Evolutionary conservation across 2,329 filamentous ascomycete species (phyloP).

Genomic region (Ascochyta koolunga): DNA sequence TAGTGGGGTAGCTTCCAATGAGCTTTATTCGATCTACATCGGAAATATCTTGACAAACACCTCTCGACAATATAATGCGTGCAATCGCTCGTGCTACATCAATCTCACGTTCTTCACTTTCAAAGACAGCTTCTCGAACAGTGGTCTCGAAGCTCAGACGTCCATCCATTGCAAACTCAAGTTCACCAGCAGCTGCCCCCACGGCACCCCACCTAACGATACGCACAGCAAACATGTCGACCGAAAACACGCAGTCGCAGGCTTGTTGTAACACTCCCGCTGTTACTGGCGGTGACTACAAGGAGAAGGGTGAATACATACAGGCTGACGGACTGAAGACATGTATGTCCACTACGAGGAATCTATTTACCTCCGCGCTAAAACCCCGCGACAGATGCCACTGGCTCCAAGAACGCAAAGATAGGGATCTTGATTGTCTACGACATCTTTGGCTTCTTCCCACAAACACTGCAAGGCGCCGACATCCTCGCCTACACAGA

Average conservation of each 20-base stretch:
- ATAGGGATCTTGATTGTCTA: conserved; percentile 64
- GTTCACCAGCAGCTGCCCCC: conserved; percentile 10
- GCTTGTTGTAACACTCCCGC: conserved; percentile 58
- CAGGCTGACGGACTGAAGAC: conserved; percentile 67
- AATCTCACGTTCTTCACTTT: conserved; percentile 12
- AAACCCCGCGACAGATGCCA: conserved; percentile 53
- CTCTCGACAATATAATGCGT: conserved; percentile 20
- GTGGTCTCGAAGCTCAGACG: neutral
- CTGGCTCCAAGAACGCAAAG: conserved; percentile 61
- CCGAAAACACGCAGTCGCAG: conserved; percentile 45
- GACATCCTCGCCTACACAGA: conserved; percentile 66
- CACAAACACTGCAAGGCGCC: conserved; percentile 67
- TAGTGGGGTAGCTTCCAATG: conserved; percentile 24
- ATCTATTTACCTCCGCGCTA: neutral
- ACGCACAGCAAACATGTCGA: conserved; percentile 39
- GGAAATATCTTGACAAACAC: conserved; percentile 24
- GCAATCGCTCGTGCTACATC: conserved; percentile 18
- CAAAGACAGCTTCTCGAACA: conserved; percentile 4
- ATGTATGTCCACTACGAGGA: conserved; percentile 48
- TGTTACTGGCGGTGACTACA: conserved; percentile 57
- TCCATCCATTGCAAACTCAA: conserved; percentile 5
- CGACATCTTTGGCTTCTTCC: conserved; percentile 70
- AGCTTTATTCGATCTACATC: conserved; percentile 14
- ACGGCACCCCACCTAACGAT: neutral
- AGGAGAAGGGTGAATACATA: conserved; percentile 64